Percentiles rank a stretch among this genome's conserved stretches.
Evolutionary conservation across 1,284 basidiomycete genomes (phyloP).

Genomic region (Agroathelia rolfsii): DNA sequence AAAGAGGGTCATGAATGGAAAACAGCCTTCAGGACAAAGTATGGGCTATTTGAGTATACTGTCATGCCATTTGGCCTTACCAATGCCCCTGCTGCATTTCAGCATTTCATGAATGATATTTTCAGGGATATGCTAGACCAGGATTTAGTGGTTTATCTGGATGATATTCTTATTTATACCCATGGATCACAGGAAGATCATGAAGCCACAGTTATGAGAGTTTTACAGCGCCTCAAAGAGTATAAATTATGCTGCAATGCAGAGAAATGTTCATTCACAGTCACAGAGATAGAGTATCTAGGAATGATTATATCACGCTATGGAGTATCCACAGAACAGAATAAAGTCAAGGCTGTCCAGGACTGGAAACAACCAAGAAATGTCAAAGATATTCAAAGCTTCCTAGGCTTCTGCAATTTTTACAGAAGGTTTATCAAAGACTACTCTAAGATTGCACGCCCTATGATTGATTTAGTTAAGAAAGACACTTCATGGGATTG

Average conservation of each 20-base stretch:
- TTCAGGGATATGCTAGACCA: conserved; percentile 14
- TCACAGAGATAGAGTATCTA: conserved; percentile 24
- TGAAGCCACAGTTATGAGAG: conserved; percentile 17
- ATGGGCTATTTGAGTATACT: conserved; percentile 25
- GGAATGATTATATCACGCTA: conserved; percentile 23
- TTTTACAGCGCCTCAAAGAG: conserved; percentile 22
- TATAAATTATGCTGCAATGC: conserved; percentile 23
- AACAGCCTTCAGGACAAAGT: conserved; percentile 21
- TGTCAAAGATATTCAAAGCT: conserved; percentile 21
- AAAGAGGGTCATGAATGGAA: conserved; percentile 10
- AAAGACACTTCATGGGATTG: conserved; percentile 12
- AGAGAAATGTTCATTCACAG: conserved; percentile 30
- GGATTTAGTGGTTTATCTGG: conserved; percentile 19
- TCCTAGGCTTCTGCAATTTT: conserved; percentile 34
- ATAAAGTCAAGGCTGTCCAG: conserved; percentile 25
- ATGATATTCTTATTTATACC: conserved; percentile 10
- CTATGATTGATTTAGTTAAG: conserved; percentile 19
- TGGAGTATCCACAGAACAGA: conserved; percentile 24
- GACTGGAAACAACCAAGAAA: conserved; percentile 25
- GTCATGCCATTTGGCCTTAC: conserved; percentile 29
- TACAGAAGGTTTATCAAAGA: conserved; percentile 31
- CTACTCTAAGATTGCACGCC: conserved; percentile 23
- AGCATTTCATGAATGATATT: conserved; percentile 15
- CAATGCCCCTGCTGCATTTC: conserved; percentile 21
- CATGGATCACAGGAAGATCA: conserved; percentile 9